Conservation (phyloP, 192 early-diverging fungal species). For the Coemansia aciculifera region DNA sequence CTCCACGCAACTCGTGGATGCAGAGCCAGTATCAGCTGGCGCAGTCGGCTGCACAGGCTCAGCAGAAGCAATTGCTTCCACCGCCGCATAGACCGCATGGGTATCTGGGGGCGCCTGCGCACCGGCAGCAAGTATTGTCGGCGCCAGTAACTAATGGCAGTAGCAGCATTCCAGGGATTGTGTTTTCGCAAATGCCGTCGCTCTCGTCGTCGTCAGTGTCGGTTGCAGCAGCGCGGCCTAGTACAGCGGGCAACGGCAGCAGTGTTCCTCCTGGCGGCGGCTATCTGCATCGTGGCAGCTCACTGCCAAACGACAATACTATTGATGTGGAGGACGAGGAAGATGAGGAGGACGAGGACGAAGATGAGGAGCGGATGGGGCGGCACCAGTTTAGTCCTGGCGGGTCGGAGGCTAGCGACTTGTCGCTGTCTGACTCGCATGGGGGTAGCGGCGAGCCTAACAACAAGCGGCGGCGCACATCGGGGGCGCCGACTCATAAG, state of each 20-base stretch:
- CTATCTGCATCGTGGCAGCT: background rate
- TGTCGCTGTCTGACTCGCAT: slow-evolving; percentile 3
- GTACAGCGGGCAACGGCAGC: background rate
- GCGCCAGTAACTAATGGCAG: background rate
- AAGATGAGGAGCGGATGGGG: background rate
- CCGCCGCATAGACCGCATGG: background rate
- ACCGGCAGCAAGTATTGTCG: slow-evolving; percentile 1
- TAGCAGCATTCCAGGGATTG: slow-evolving; percentile 11
- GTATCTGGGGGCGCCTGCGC: background rate
- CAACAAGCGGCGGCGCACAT: slow-evolving; percentile 31
- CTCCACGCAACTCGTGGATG: background rate
- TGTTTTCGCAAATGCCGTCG: slow-evolving; percentile 50
- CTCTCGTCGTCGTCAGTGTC: slow-evolving; percentile 6
- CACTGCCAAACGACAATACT: slow-evolving; percentile 1
- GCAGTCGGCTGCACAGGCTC: background rate
- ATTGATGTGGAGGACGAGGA: background rate
- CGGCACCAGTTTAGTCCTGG: background rate
- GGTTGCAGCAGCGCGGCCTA: background rate
- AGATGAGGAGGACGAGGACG: slow-evolving; percentile 15
- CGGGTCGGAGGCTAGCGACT: slow-evolving; percentile 1
- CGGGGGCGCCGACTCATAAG: slow-evolving; percentile 27
- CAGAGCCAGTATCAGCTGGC: background rate
- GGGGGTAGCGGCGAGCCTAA: background rate
- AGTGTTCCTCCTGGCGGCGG: background rate
- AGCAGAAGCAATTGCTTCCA: background rate